Base-by-base conservation (phyloP, 1,139 yeast species). In the Oligophagozyma castellii region DNA sequence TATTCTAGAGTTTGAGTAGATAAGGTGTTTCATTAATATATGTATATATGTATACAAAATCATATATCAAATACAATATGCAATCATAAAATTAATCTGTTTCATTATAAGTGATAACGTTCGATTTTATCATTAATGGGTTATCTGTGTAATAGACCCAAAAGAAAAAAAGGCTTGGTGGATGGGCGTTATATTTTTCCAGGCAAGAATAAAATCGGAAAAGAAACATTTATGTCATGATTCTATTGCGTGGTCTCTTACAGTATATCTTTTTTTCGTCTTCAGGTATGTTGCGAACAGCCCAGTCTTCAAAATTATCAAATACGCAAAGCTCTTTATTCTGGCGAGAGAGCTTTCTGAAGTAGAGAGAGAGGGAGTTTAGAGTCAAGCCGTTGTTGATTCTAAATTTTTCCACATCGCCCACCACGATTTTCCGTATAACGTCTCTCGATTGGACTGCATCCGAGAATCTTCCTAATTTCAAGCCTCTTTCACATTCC, bases 331-430 rank as follows among this genome's bases (percentile, higher is more conserved):
- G 47, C 28, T 49, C 53, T 22, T 42, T 39, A 27, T 44, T 42
- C 27, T 48, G 41, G 31, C 45, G 48, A 4, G 48, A 43, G 21
- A 52, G 28, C 28, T 50, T 48, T 28, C 50, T 45, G 29, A 53
- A 48, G 24, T 49, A 46, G 26, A 51, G 33, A 3, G 56, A 50
- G 4, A 53, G 26, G 5, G 55, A 49, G 30, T 53, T 53, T 28
- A 53, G 33, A 2, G 56, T 49, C 19, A 53, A 32, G 3, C 47
- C 48, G 29, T 51, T 53, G 21, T 48, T 43, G 8, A 46, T 48
- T 27, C 58, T 40, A 25, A 53, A 53, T 26, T 47, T 48, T 28
- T 53, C 58, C 14, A 53, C 32, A 32, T 53, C 56, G 24, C 53
- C 48, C 1, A 48, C 55, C 3, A 53, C 29, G 15, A 46, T 41